Base-by-base conservation (phyloP, 2,329 filamentous ascomycete genomes). In the Arthroderma sp. region DNA sequence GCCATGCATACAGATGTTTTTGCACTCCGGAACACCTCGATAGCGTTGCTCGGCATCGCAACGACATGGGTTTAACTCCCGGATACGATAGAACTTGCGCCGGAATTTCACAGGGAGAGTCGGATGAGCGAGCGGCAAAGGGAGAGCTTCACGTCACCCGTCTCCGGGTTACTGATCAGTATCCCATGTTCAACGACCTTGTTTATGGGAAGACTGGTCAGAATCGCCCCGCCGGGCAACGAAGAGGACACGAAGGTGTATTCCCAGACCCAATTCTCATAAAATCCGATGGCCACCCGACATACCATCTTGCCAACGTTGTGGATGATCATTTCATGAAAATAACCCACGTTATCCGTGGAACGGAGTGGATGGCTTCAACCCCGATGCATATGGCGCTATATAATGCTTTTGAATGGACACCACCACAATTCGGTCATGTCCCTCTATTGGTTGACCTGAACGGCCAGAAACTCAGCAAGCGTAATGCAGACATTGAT, bases 221-320 rank as follows among this genome's bases (percentile, higher is more conserved):
- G 73, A 78, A 72, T 79, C 80, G 67, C 9, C 54, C 39, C 25
- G 56, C 38, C 37, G 58, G 53, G 73, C 74, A 65, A 68, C 78
- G 62, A 63, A 62, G 70, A 58, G 70, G 71, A 37, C 65, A 71
- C 54, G 73, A 71, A 59, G 74, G 77, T 56, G 72, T 71, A 37
- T 77, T 79, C 23, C 88, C 93, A 63, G 91, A 97, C 66, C 91
- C 90, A 19, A 87, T 98, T 60, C 77, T 98, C 41, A 76, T 96
- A 60, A 98, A 98, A 71, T 85, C 84, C 0, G 93, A 98, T 68
- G 91, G 90, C 0, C 87, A 87, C 62, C 93, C 93, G 0, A 98
- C 94, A 0, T 98, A 98, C 67, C 93, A 98, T 71, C 85, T 98
- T 60, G 93, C 93, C 3, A 98, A 97, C 67, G 91, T 98, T 7